Evolutionary conservation across 208 protist species (phyloP).

Genomic region (Angomonas desouzai): DNA sequence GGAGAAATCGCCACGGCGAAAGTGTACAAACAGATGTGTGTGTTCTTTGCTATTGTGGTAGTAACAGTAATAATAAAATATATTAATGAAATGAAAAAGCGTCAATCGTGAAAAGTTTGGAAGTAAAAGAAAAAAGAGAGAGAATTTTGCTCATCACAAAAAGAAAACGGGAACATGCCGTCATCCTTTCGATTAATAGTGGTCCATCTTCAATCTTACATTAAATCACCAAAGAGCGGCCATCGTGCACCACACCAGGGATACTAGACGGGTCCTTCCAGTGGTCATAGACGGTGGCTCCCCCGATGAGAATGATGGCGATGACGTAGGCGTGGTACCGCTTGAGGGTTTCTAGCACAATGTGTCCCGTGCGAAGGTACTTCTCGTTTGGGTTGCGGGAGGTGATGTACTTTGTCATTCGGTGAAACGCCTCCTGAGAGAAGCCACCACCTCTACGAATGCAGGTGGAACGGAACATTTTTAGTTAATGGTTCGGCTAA

Average conservation of each 20-base stretch:
- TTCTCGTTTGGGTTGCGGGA: conserved; percentile 85
- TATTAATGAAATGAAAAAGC: no score
- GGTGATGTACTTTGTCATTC: conserved; percentile 85
- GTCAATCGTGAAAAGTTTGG: no score
- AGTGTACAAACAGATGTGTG: no score
- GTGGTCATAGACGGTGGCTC: conserved; percentile 64
- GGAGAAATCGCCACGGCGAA: not conserved
- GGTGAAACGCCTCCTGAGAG: conserved; percentile 80
- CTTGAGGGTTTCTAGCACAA: conserved; percentile 77
- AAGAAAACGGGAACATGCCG: not conserved
- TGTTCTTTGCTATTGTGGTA: no score
- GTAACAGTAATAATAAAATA: no score
- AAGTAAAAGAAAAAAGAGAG: no score
- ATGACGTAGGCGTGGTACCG: conserved; percentile 80
- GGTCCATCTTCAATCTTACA: no score
- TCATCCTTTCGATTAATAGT: no score
- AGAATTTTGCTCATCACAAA: no score
- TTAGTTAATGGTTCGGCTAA: not conserved
- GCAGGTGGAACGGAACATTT: conserved; percentile 22
- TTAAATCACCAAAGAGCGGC: conserved; percentile 79
- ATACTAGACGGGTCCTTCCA: conserved; percentile 53
- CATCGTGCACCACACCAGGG: conserved; percentile 60
- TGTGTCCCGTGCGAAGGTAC: conserved; percentile 77
- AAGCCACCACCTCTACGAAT: conserved; percentile 32
- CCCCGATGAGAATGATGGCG: conserved; percentile 52